Percentiles rank a stretch among this genome's conserved stretches.
Conservation (phyloP, 306 rosid genomes). For the Echinosophora koreensis region DNA sequence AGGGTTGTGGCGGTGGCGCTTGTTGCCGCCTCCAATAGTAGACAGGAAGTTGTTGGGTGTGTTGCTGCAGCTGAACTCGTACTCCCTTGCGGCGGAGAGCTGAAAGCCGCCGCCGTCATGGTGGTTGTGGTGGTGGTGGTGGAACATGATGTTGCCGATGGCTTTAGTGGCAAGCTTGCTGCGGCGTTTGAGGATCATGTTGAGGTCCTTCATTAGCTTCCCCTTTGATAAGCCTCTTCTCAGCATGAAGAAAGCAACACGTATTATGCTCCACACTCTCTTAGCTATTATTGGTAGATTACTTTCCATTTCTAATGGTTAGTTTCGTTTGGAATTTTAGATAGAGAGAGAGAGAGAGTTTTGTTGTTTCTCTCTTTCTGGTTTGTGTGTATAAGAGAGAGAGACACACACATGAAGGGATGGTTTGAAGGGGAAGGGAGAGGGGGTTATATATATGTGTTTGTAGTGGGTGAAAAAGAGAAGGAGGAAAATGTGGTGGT, state of each 20-base stretch:
- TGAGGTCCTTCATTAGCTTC: constrained; percentile 67
- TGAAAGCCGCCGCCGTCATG: constrained; percentile 12
- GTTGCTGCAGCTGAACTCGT: constrained; percentile 95
- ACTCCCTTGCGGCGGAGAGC: constrained; percentile 60
- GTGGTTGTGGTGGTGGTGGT: constrained; percentile 59
- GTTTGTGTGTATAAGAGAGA: constrained; percentile 7
- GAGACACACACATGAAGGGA: constrained; percentile 45
- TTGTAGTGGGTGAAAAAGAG: not conserved
- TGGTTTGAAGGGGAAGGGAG: constrained; percentile 37
- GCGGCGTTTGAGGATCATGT: constrained; percentile 83
- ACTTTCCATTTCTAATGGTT: constrained; percentile 53
- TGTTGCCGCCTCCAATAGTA: constrained; percentile 50
- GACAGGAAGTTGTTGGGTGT: constrained; percentile 61
- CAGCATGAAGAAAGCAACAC: constrained; percentile 70
- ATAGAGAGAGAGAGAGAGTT: constrained; percentile 32
- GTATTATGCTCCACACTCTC: constrained; percentile 72
- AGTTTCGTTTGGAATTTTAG: not conserved
- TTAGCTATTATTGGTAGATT: constrained; percentile 59
- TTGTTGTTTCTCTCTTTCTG: not conserved
- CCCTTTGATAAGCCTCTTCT: constrained; percentile 78
- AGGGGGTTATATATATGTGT: constrained; percentile 45
- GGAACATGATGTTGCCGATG: constrained; percentile 69
- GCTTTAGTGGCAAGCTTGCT: constrained; percentile 89
- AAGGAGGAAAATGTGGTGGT: constrained; percentile 43
- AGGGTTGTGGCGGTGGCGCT: constrained; percentile 44